Percentiles rank a stretch among this genome's conserved stretches.
Conservation (phyloP, 176 grass and related monocot species). For the Oryza meridionalis region DNA sequence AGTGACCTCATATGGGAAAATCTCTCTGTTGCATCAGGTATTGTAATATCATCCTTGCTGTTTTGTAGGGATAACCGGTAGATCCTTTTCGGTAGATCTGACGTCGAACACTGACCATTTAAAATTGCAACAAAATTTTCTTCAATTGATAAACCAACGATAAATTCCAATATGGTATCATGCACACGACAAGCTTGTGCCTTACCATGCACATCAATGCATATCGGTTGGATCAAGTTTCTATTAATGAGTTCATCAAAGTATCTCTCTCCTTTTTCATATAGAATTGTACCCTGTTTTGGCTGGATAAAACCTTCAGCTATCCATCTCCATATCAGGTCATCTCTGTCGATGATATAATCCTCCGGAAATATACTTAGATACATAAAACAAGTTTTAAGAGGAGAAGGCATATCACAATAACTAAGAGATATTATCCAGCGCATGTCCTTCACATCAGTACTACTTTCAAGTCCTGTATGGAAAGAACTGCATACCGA, state of each 20-base stretch:
- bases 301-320: slow-evolving; percentile 13
- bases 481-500: background rate
- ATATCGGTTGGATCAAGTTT: background rate
- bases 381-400: too few species aligned
- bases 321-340: slow-evolving; percentile 19
- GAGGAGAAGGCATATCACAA: background rate
- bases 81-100: too few species aligned
- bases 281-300: background rate
- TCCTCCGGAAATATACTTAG: background rate
- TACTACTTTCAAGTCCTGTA: background rate
- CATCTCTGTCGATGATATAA: background rate
- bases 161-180: slow-evolving; percentile 8
- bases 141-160: background rate
- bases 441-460: background rate
- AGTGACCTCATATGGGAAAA: slow-evolving; percentile 9
- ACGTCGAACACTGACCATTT: background rate
- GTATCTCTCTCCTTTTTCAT: background rate
- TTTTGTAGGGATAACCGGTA: too few species aligned
- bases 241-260: slow-evolving; percentile 18
- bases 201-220: background rate
- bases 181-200: slow-evolving; percentile 10
- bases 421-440: too few species aligned
- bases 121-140: slow-evolving; percentile 24
- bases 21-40: background rate
- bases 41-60: background rate